Evolutionary conservation across 73 alveolate species (phyloP), one percentile per base, ranked within the genome.

Genomic region (Paramecium pentaurelia): DNA sequence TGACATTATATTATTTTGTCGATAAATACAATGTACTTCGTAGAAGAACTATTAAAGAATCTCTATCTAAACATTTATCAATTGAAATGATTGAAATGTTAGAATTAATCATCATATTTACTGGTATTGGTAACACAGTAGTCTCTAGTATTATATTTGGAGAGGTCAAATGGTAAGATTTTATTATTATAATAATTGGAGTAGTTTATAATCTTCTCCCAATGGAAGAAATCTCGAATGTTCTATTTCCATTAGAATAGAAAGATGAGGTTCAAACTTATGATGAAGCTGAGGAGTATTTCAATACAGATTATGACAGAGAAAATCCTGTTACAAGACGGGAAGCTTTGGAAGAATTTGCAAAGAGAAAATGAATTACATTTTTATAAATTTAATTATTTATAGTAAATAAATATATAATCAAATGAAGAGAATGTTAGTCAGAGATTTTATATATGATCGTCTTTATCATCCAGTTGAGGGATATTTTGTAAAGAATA

Each of bases 401-500:
- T 60, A 12, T 28, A 68, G n/a, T 20, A 68, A 68, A 18, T 60
- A 68, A 54, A 54, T 18, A n/a, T 3, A n/a, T 54, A 54, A 18
- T 54, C 11, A 34, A 37, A 73, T 36, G 64, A 40, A 73, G 28
- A 73, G 2, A 20, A 73, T 73, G n/a, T 22, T 73, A 10, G 71
- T 90, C 8, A 36, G 98, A 58, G 98, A 96, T 77, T 96, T 96
- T 88, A 95, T 96, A 27, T 93, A 93, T 20, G 98, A 94, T 73
- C 77, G 99, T 25, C 95, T 95, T 10, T 96, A 96, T 60, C 88
- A 60, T 45, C 84, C 93, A 20, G 92, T 71, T n/a, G 95, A 77
- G 12, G 98, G 99, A 22, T 97, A 97, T 86, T 97, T 97, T 95
- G 88, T 86, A 86, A 94, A 95, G 75, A 87, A 75, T 16, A 92